Evolutionary conservation across 306 rosid genomes (phyloP).

Genomic region (Mimosa pudica): DNA sequence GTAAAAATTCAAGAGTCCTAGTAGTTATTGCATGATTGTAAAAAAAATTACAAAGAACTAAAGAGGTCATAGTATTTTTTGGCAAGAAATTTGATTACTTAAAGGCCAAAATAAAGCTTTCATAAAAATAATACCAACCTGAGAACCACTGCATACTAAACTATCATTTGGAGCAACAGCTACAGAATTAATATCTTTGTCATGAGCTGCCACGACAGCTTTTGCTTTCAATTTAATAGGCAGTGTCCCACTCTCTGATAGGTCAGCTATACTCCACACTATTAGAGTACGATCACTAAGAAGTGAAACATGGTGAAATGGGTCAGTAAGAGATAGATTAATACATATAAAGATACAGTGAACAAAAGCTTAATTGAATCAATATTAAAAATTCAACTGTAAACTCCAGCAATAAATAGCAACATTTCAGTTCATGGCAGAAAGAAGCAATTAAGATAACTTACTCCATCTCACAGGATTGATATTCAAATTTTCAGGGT

Average conservation of each 20-base stretch:
- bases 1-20: slow-evolving; percentile 10
- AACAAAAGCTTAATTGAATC: not conserved
- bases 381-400: slow-evolving; percentile 3
- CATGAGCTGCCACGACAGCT: slow-evolving; percentile 95
- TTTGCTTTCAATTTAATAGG: slow-evolving; percentile 79
- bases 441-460: slow-evolving; percentile 16
- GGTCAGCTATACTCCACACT: slow-evolving; percentile 83
- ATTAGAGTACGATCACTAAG: slow-evolving; percentile 87
- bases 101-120: slow-evolving; percentile 20
- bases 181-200: slow-evolving; percentile 88
- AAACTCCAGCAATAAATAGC: not conserved
- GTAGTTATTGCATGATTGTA: not conserved
- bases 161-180: slow-evolving; percentile 97
- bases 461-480: not conserved
- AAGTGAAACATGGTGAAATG: slow-evolving; percentile 39
- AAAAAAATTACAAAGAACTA: not conserved
- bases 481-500: not conserved
- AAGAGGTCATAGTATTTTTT: not conserved
- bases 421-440: slow-evolving; percentile 22
- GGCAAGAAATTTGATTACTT: slow-evolving; percentile 17
- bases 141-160: slow-evolving; percentile 94
- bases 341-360: not conserved
- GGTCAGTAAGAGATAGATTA: slow-evolving; percentile 29
- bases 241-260: slow-evolving; percentile 44
- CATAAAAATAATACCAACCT: slow-evolving; percentile 60